A percentile compares a stretch with the other conserved stretches of the same genome.
phyloP scores from a whole-genome alignment of 768 basidiomycete genomes.

The Lactifluus volemus region DNA sequence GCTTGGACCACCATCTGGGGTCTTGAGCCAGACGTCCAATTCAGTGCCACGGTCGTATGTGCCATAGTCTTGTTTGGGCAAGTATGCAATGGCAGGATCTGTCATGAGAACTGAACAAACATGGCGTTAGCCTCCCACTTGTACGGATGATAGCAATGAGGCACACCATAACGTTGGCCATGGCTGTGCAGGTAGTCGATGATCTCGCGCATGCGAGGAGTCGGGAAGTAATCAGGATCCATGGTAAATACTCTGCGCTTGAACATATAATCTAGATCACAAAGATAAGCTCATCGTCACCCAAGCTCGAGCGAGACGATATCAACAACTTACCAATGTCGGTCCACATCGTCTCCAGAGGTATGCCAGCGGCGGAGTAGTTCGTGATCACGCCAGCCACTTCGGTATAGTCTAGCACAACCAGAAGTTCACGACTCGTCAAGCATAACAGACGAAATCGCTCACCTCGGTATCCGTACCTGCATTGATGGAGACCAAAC shows the following conservation, averaged over 20 bases:
- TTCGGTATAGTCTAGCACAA: slow-evolving; percentile 44
- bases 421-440: background rate
- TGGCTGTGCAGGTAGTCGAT: slow-evolving; percentile 51
- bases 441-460: background rate
- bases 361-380: slow-evolving; percentile 53
- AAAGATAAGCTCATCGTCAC: background rate
- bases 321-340: slow-evolving; percentile 44
- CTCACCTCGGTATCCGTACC: slow-evolving; percentile 56
- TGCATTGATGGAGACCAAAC: slow-evolving; percentile 65
- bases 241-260: slow-evolving; percentile 58
- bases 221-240: slow-evolving; percentile 60
- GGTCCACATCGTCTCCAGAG: slow-evolving; percentile 74
- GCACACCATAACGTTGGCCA: slow-evolving; percentile 48
- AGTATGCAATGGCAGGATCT: slow-evolving; percentile 56
- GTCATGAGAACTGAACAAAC: slow-evolving; percentile 54
- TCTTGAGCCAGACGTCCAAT: slow-evolving; percentile 52
- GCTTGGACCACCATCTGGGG: slow-evolving; percentile 47
- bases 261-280: slow-evolving; percentile 55
- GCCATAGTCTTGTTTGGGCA: slow-evolving; percentile 39
- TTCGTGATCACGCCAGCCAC: slow-evolving; percentile 53
- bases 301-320: background rate
- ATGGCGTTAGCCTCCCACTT: background rate
- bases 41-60: slow-evolving; percentile 47
- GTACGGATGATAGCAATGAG: background rate
- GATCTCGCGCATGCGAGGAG: slow-evolving; percentile 55